Conservation (phyloP, 2,329 filamentous ascomycete genomes). For the Didymosphaeria variabile region DNA sequence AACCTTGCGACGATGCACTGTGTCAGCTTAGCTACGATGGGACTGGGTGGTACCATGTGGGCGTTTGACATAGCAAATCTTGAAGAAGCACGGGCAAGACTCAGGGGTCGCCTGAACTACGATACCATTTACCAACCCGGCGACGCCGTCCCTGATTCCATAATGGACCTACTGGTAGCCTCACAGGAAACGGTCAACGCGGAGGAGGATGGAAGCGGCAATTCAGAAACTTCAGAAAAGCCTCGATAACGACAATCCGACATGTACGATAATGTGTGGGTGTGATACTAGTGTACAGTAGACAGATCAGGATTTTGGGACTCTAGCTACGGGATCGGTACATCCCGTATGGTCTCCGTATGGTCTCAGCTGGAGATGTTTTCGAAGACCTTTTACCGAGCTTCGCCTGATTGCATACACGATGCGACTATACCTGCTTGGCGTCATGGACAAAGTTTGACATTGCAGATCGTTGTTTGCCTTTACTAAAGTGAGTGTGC, state of each 20-base stretch:
- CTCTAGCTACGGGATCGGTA: neutral
- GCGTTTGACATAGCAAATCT: slow-evolving; percentile 73
- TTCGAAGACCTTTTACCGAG: neutral
- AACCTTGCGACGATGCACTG: slow-evolving; percentile 90
- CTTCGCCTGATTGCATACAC: neutral
- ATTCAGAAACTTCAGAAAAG: slow-evolving; percentile 34
- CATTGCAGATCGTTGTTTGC: slow-evolving; percentile 2
- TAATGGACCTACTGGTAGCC: slow-evolving; percentile 48
- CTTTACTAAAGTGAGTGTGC: neutral
- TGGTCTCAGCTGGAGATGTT: slow-evolving; percentile 2
- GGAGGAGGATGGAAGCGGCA: slow-evolving; percentile 51
- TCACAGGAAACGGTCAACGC: slow-evolving; percentile 59
- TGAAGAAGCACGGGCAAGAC: slow-evolving; percentile 67
- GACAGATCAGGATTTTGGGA: slow-evolving; percentile 5
- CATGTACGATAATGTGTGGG: slow-evolving; percentile 25
- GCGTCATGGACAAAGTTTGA: neutral
- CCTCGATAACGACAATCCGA: slow-evolving; percentile 24
- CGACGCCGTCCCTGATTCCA: slow-evolving; percentile 34
- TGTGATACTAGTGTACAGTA: slow-evolving; percentile 36
- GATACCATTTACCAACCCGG: slow-evolving; percentile 59
- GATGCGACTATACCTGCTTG: neutral
- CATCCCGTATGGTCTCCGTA: neutral
- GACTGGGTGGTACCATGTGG: slow-evolving; percentile 77
- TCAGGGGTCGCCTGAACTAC: slow-evolving; percentile 64
- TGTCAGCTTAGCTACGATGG: slow-evolving; percentile 76